phyloP scores from a whole-genome alignment of 768 basidiomycete genomes.

The Pulveroboletus sp. region DNA sequence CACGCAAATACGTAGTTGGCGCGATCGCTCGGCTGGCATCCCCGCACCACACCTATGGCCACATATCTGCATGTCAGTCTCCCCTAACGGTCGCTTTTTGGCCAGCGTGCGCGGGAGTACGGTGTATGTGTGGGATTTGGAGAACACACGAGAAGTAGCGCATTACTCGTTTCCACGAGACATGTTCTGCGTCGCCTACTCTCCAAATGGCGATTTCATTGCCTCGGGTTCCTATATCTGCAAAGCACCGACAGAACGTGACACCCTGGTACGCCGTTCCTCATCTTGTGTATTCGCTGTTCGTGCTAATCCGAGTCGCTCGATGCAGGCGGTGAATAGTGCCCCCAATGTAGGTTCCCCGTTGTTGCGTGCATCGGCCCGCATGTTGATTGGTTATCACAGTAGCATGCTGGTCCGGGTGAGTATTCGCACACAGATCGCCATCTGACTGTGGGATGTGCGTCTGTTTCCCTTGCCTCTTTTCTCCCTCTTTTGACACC shows the following conservation, averaged over 20 bases:
- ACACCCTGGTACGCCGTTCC: constrained; percentile 5
- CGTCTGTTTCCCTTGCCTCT: not conserved
- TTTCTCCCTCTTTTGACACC: not conserved
- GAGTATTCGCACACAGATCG: not conserved
- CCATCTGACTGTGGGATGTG: constrained; percentile 1
- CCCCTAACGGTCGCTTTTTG: constrained; percentile 13
- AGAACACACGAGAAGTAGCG: constrained; percentile 10
- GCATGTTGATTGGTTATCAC: not conserved
- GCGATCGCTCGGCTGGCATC: constrained; percentile 3
- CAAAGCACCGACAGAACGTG: constrained; percentile 8
- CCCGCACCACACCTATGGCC: constrained; percentile 17
- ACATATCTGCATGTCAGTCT: constrained; percentile 22
- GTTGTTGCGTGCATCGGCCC: not conserved
- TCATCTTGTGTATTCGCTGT: not conserved
- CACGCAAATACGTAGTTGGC: constrained; percentile 19
- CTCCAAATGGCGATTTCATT: constrained; percentile 18
- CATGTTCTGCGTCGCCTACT: constrained; percentile 22
- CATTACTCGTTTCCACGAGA: constrained; percentile 21
- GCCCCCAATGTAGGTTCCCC: constrained; percentile 6
- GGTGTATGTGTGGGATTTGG: constrained; percentile 18
- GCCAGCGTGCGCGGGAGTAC: constrained; percentile 19
- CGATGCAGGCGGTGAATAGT: constrained; percentile 1
- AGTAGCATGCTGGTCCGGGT: not conserved
- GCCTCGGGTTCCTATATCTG: constrained; percentile 17
- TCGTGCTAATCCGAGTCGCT: not conserved